Percentiles rank a stretch among this genome's conserved stretches.
Conservation (phyloP, 1,139 yeast genomes). For the Scheffersomyces parashehatae region DNA sequence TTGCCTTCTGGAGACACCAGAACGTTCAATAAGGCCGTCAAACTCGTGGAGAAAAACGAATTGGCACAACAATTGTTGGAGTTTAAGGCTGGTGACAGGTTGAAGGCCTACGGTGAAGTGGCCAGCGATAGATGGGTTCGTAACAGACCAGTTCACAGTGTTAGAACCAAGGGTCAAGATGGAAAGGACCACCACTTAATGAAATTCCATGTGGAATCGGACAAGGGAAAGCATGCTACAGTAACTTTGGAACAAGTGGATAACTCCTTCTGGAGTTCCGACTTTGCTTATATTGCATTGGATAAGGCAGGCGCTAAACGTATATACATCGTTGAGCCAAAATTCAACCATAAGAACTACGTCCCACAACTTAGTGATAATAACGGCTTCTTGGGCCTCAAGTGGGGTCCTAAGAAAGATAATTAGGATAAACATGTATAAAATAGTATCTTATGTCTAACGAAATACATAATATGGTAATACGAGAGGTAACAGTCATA, state of each 20-base stretch:
- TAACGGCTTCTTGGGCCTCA: conserved; percentile 73
- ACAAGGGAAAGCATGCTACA: conserved; percentile 52
- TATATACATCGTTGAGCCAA: conserved; percentile 70
- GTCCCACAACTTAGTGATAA: conserved; percentile 33
- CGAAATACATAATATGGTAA: background rate
- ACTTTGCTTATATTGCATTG: conserved; percentile 70
- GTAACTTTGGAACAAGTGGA: conserved; percentile 81
- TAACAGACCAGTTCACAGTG: conserved; percentile 73
- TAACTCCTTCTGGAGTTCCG: conserved; percentile 64
- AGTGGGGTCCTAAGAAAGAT: conserved; percentile 80
- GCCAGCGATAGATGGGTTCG: conserved; percentile 78
- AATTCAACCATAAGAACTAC: conserved; percentile 39
- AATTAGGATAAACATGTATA: conserved; percentile 13
- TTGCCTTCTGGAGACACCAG: conserved; percentile 91
- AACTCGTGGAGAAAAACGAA: conserved; percentile 67
- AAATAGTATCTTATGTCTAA: background rate
- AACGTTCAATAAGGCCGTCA: conserved; percentile 83
- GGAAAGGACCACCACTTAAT: conserved; percentile 80
- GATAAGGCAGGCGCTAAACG: conserved; percentile 74
- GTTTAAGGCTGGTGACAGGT: conserved; percentile 54
- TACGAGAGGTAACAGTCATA: too few species aligned
- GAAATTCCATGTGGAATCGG: conserved; percentile 85
- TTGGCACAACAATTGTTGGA: conserved; percentile 59
- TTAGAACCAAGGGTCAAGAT: conserved; percentile 58
- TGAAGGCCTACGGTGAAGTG: conserved; percentile 83